These are phyloP conservation scores for Mariannaea sp. DNA, from an alignment of 2,329 filamentous ascomycete species.

Conservation along the genomic window DNA sequence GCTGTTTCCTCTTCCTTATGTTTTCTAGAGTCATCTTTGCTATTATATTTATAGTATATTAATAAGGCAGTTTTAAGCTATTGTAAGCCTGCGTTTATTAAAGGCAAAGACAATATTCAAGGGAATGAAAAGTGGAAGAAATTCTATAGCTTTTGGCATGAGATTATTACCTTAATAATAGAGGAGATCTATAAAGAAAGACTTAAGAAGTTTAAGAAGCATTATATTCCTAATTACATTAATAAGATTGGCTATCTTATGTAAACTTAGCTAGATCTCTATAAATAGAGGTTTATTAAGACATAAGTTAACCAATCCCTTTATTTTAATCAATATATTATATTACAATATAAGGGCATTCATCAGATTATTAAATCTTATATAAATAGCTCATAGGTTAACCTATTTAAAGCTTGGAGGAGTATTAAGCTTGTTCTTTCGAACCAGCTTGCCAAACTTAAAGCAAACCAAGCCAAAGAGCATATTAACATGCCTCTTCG, in stretches of 20 bases:
- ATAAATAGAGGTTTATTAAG: slow-evolving; percentile 30
- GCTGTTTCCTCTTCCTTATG: slow-evolving; percentile 13
- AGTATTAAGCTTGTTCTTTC: slow-evolving; percentile 19
- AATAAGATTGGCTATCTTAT: slow-evolving; percentile 30
- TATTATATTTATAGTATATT: slow-evolving; percentile 15
- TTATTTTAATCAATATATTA: slow-evolving; percentile 27
- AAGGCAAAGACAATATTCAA: neutral
- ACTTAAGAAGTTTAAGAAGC: slow-evolving; percentile 20
- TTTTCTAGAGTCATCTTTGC: slow-evolving; percentile 17
- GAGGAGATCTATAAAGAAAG: slow-evolving; percentile 24
- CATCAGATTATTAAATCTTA: slow-evolving; percentile 11
- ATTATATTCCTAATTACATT: slow-evolving; percentile 21
- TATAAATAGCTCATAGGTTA: slow-evolving; percentile 20
- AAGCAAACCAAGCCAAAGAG: slow-evolving; percentile 21
- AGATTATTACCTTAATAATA: slow-evolving; percentile 24
- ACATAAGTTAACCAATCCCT: slow-evolving; percentile 25
- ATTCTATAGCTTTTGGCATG: slow-evolving; percentile 30
- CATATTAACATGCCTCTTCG: slow-evolving; percentile 19
- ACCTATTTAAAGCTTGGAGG: slow-evolving; percentile 27
- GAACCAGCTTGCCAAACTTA: slow-evolving; percentile 13
- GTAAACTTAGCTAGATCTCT: slow-evolving; percentile 23
- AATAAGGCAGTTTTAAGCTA: slow-evolving; percentile 3
- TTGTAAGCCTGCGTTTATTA: neutral
- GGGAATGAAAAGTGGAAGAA: slow-evolving; percentile 19
- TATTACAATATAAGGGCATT: slow-evolving; percentile 8